Conservation (phyloP, 345 rosid species). For the Anacardium occidentale region DNA sequence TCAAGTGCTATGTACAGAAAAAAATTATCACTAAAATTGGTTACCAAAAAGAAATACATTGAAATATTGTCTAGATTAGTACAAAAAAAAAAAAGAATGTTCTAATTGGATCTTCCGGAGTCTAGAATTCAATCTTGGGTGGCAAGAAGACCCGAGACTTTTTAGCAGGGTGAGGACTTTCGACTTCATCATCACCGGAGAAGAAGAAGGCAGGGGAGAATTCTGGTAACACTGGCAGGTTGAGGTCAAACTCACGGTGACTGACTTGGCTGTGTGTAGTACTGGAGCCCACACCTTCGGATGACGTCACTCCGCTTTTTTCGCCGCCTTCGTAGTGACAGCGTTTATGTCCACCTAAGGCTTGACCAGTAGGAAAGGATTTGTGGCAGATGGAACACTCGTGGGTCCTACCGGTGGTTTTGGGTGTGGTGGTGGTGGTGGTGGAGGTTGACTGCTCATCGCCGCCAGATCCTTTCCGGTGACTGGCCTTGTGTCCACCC, state of each 20-base stretch:
- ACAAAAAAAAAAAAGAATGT: neutral
- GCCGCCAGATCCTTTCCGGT: constrained; percentile 50
- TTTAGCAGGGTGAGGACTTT: constrained; percentile 44
- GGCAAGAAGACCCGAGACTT: constrained; percentile 36
- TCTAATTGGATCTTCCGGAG: neutral
- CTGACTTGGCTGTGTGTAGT: constrained; percentile 45
- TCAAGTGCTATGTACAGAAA: constrained; percentile 22
- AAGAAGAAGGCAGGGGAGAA: constrained; percentile 31
- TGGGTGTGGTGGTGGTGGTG: constrained; percentile 8
- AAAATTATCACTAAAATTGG: neutral
- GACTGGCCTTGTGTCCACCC: constrained; percentile 95
- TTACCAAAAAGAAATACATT: neutral
- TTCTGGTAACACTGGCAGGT: constrained; percentile 46
- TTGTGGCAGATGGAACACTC: constrained; percentile 73
- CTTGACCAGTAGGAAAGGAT: constrained; percentile 68
- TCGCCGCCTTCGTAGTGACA: constrained; percentile 66
- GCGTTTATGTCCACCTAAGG: constrained; percentile 75
- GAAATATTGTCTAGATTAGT: constrained; percentile 7
- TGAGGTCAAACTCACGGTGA: constrained; percentile 56
- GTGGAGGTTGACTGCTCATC: constrained; percentile 39
- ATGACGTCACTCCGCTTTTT: constrained; percentile 38
- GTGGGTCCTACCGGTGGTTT: constrained; percentile 42
- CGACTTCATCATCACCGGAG: constrained; percentile 40
- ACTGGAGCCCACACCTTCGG: constrained; percentile 59
- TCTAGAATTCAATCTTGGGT: constrained; percentile 22